Evolutionary conservation across 108 stramenopile species (phyloP).

Genomic region (Chaetoceros muelleri): DNA sequence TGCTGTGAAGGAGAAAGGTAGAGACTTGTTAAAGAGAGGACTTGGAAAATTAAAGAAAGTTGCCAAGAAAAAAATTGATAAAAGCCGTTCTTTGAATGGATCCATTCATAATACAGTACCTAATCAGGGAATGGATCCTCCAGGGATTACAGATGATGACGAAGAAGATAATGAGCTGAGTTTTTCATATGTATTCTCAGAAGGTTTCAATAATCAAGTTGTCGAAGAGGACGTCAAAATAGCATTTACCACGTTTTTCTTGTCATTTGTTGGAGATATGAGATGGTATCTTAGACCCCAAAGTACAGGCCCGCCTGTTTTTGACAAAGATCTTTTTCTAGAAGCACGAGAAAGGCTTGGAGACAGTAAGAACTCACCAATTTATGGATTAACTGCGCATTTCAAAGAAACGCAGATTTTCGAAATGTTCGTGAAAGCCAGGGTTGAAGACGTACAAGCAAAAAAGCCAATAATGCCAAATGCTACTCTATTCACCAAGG

Average conservation of each 20-base stretch:
- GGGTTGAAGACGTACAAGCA: slow-evolving; percentile 59
- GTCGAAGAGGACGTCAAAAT: slow-evolving; percentile 65
- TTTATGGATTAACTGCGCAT: background rate
- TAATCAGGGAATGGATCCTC: slow-evolving; percentile 5
- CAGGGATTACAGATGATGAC: slow-evolving; percentile 1
- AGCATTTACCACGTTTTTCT: slow-evolving; percentile 68
- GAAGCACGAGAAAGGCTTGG: background rate
- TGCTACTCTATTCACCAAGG: slow-evolving; percentile 59
- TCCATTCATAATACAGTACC: slow-evolving; percentile 2
- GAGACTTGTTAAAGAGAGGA: slow-evolving; percentile 21
- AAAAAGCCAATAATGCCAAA: slow-evolving; percentile 29
- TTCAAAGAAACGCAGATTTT: slow-evolving; percentile 57
- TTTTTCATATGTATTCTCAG: slow-evolving; percentile 27
- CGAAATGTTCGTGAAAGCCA: slow-evolving; percentile 52
- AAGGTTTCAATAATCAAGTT: slow-evolving; percentile 58
- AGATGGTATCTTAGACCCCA: slow-evolving; percentile 32
- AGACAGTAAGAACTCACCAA: background rate
- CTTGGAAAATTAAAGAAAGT: slow-evolving; percentile 18
- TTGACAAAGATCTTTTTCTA: slow-evolving; percentile 1
- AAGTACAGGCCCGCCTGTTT: background rate
- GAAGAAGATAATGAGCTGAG: slow-evolving; percentile 3
- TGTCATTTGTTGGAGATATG: slow-evolving; percentile 72
- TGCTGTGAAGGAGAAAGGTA: slow-evolving; percentile 47
- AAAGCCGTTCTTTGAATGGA: slow-evolving; percentile 16
- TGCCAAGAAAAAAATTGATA: slow-evolving; percentile 20